Conservation (phyloP, 192 early-diverging fungal species). For the Linnemannia elongata region DNA sequence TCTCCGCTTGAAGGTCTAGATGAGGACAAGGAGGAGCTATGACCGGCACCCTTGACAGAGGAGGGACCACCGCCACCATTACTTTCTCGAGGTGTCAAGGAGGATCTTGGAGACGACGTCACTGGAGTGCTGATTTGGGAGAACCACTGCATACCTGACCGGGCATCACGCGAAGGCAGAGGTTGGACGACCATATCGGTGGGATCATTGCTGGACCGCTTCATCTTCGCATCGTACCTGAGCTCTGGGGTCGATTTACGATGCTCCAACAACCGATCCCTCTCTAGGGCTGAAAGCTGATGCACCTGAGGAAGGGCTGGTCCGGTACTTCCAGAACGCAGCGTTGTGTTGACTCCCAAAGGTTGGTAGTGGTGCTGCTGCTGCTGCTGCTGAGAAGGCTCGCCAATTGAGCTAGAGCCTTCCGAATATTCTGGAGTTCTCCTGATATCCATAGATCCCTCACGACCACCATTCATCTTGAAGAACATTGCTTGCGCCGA, state of each 20-base stretch:
- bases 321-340: neutral
- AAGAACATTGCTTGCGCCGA: conserved; percentile 36
- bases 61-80: neutral
- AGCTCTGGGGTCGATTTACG: conserved; percentile 39
- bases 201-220: conserved; percentile 45
- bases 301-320: neutral
- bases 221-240: conserved; percentile 11
- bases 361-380: neutral
- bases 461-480: conserved; percentile 10
- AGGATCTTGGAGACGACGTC: neutral
- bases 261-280: conserved; percentile 38
- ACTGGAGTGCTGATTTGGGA: conserved; percentile 27
- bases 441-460: conserved; percentile 16
- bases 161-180: conserved; percentile 40
- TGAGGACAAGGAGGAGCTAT: neutral
- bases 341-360: neutral
- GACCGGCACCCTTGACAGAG: neutral
- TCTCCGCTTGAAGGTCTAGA: neutral
- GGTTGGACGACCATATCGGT: conserved; percentile 36
- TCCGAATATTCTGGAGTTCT: neutral
- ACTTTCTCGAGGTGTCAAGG: neutral
- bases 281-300: conserved; percentile 20
- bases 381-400: neutral
- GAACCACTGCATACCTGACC: conserved; percentile 49
- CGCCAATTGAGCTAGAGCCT: neutral